Evolutionary conservation across 2,329 filamentous ascomycete genomes (phyloP), one percentile per base, ranked within the genome.

Genomic region (Rhynchosporium graminicola): DNA sequence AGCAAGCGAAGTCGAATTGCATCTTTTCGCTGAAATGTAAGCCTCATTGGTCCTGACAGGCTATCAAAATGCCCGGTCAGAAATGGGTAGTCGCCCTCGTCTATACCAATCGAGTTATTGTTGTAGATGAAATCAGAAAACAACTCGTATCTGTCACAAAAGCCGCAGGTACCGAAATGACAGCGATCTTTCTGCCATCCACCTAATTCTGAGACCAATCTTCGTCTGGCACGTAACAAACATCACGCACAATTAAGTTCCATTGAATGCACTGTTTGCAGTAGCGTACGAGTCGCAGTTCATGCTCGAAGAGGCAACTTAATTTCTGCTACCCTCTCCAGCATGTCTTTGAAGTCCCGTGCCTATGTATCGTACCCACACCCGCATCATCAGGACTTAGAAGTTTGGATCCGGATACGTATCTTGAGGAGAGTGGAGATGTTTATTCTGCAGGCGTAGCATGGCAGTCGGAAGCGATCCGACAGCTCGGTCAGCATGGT

Each of bases 101-200:
- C 36, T 15, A 28, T 29, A 43, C 40, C 13, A 31, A 52, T 31
- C 45, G 33, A 61, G 45, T 6, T 7, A 58, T 54, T 50, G 13
- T 10, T 5, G 15, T 57, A 31, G 59, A 46, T 20, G 26, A n/a
- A 5, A 43, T 54, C 43, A 36, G 42, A 20, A 38, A 10, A 26
- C 43, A 8, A 56, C 29, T 52, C 55, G 28, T 51, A 15, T 52
- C 45, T 57, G 52, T 61, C 54, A 61, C 51, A 57, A 46, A 40
- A 31, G 52, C 29, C 52, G 51, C 43, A 38, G 59, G 42, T 45
- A 15, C 36, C 26, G 57, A 46, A 43, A 56, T 48, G 59, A 51
- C 59, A 57, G 59, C 52, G 13, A 33, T 28, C 38, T 12, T 20
- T 43, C 43, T 31, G n/a, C 31, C 46, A 31, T 52, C 36, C 51